Evolutionary conservation across 1,139 yeast species (phyloP).

Genomic region (Taphrina populina): DNA sequence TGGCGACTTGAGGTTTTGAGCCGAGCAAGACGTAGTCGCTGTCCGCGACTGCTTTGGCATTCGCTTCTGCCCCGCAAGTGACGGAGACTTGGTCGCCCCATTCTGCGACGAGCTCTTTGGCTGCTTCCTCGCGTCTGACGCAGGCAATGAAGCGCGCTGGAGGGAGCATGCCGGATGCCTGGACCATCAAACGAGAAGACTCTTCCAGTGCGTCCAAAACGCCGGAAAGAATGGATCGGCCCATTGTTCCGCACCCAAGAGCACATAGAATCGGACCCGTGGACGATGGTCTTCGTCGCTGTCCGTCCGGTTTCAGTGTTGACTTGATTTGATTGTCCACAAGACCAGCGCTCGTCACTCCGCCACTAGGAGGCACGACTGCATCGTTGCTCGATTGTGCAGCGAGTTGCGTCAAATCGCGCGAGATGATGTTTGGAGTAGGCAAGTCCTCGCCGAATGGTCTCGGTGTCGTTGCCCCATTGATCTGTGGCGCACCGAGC

Average conservation of each 20-base stretch:
- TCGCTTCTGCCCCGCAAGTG: conserved; percentile 41
- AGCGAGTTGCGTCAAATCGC: conserved; percentile 8
- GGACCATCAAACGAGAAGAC: conserved; percentile 40
- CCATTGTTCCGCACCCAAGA: conserved; percentile 94
- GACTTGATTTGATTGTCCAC: conserved; percentile 1
- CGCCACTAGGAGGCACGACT: conserved; percentile 3
- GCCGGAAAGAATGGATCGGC: conserved; percentile 89
- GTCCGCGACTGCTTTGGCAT: conserved; percentile 46
- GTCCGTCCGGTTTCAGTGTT: not conserved
- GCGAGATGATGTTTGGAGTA: conserved; percentile 26
- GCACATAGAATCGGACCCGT: conserved; percentile 60
- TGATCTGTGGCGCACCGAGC: conserved; percentile 30
- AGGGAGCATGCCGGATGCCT: conserved; percentile 47
- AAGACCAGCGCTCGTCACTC: conserved; percentile 18
- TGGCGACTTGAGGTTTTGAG: conserved; percentile 51
- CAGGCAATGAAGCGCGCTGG: conserved; percentile 77
- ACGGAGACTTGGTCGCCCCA: conserved; percentile 57
- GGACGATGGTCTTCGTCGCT: conserved; percentile 12
- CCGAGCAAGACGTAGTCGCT: conserved; percentile 77
- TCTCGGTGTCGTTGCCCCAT: conserved; percentile 19
- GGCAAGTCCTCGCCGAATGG: conserved; percentile 30
- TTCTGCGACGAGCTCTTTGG: conserved; percentile 49
- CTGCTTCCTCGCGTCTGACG: conserved; percentile 60
- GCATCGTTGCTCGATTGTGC: not conserved
- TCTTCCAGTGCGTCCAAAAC: conserved; percentile 54